phyloP scores from a whole-genome alignment of 2,329 filamentous ascomycete species.

The Sporothrix globosa region DNA sequence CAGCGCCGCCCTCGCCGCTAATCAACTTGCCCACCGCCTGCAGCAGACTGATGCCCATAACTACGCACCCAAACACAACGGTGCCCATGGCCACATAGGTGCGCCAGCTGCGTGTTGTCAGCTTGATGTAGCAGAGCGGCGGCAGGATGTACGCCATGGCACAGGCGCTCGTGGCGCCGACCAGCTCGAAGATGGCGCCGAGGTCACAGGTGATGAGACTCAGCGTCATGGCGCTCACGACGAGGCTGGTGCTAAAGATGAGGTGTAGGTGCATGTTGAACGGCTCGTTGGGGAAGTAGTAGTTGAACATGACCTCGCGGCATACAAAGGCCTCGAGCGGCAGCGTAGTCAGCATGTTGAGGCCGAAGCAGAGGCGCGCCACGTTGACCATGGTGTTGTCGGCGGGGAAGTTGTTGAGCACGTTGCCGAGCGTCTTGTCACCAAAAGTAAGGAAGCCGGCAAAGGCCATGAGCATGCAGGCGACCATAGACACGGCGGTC shows the following conservation, averaged over 20 bases:
- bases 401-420: constrained; percentile 94
- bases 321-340: constrained; percentile 98
- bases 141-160: constrained; percentile 94
- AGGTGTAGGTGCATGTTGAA: constrained; percentile 85
- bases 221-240: constrained; percentile 75
- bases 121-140: constrained; percentile 91
- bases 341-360: constrained; percentile 98
- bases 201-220: constrained; percentile 89
- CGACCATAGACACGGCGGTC: constrained; percentile 85
- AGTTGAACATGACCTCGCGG: constrained; percentile 92
- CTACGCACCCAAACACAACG: constrained; percentile 76
- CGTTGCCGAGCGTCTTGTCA: constrained; percentile 87
- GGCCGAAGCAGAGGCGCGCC: constrained; percentile 89
- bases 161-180: constrained; percentile 92
- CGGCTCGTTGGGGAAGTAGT: constrained; percentile 68
- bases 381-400: constrained; percentile 94
- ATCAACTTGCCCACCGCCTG: constrained; percentile 73
- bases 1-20: constrained; percentile 36
- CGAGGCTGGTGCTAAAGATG: constrained; percentile 79
- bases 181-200: constrained; percentile 91
- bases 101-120: constrained; percentile 76
- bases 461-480: constrained; percentile 85
- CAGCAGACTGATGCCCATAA: constrained; percentile 79
- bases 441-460: constrained; percentile 92
- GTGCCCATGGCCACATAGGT: constrained; percentile 71